Conservation (phyloP, 2,329 filamentous ascomycete species). For the Cercospora janseana region DNA sequence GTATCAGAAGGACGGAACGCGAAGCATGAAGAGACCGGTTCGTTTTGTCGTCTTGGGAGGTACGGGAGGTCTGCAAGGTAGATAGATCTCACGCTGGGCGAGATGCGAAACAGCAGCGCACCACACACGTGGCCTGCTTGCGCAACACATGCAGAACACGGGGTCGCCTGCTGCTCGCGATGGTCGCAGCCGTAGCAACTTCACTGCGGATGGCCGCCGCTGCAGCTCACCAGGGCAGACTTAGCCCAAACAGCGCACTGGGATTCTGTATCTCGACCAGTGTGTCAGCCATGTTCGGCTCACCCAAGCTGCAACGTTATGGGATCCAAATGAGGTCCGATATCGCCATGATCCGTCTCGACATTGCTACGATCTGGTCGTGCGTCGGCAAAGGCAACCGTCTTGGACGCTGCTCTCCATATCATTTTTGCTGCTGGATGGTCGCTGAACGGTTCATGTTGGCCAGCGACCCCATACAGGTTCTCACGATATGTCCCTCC, state of each 20-base stretch:
- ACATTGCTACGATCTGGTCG: neutral
- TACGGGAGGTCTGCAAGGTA: constrained; percentile 13
- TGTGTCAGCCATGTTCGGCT: neutral
- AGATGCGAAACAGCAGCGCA: neutral
- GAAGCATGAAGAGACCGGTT: constrained; percentile 7
- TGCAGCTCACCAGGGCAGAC: no score
- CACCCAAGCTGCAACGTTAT: constrained; percentile 20
- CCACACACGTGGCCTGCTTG: constrained; percentile 4
- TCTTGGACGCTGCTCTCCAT: constrained; percentile 28
- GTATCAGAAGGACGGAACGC: constrained; percentile 38
- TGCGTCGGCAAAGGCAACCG: neutral
- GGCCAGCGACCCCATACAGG: constrained; percentile 53
- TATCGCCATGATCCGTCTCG: neutral
- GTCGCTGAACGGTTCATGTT: constrained; percentile 51
- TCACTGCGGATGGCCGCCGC: no score
- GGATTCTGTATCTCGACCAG: neutral
- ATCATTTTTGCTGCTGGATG: constrained; percentile 54
- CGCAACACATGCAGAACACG: neutral
- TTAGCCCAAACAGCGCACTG: neutral
- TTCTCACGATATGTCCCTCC: constrained; percentile 63
- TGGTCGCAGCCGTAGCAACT: no score
- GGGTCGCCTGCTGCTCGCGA: no score
- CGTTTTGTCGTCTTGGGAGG: neutral
- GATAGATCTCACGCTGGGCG: neutral
- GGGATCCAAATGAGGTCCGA: constrained; percentile 21